A percentile compares a stretch with the other conserved stretches of the same genome.
These are phyloP conservation scores for Fusarium globosum DNA, from an alignment of 2,329 filamentous ascomycete genomes.

Conservation along the genomic window DNA sequence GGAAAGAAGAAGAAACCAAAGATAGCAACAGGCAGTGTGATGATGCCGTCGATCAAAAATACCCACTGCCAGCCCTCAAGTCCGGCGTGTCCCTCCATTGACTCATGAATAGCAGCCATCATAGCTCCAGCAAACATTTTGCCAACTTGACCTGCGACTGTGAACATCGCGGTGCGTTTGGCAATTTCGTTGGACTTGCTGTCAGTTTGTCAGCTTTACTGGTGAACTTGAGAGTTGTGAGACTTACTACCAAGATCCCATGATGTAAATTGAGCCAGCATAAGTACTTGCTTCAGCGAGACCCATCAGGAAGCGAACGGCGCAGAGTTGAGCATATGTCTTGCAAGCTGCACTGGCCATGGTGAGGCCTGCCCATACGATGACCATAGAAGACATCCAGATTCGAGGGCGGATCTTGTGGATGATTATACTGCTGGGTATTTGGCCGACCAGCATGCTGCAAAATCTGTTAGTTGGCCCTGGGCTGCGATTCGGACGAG, in stretches of 20 bases:
- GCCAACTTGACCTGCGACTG: conserved; percentile 65
- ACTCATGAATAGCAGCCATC: conserved; percentile 56
- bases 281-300: conserved; percentile 46
- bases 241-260: conserved; percentile 61
- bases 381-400: conserved; percentile 69
- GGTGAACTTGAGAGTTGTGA: accelerated
- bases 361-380: conserved; percentile 69
- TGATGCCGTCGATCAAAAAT: conserved; percentile 38
- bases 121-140: conserved; percentile 69
- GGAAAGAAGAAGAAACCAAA: conserved; percentile 41
- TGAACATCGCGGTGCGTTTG: conserved; percentile 69
- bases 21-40: conserved; percentile 31
- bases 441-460: conserved; percentile 61
- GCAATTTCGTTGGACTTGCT: conserved; percentile 63
- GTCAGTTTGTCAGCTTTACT: accelerated
- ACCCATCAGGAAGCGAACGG: conserved; percentile 43
- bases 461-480: background rate
- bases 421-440: conserved; percentile 67
- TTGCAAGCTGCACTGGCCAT: conserved; percentile 49
- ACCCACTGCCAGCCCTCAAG: conserved; percentile 61
- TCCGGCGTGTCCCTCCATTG: conserved; percentile 54
- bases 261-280: conserved; percentile 49
- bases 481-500: too few species aligned
- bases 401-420: conserved; percentile 69
- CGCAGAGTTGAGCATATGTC: conserved; percentile 46